These are phyloP conservation scores for Tetrastigma voinierianum DNA, from an alignment of 164 flowering plant genomes.

Conservation along the genomic window DNA sequence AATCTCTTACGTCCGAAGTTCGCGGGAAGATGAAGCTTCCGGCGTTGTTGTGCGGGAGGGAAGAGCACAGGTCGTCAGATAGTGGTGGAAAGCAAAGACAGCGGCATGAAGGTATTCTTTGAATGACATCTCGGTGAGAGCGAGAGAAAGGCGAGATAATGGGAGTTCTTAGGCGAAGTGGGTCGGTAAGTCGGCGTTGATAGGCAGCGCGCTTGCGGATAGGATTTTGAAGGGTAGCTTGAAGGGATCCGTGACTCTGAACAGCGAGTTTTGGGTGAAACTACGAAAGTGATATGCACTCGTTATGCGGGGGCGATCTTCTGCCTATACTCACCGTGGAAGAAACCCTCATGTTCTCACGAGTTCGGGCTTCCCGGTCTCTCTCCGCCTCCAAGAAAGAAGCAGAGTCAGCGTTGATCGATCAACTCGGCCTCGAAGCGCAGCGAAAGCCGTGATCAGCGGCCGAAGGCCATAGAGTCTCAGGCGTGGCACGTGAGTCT, in stretches of 20 bases:
- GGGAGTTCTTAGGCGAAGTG: conserved; percentile 88
- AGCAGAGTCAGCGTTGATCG: conserved; percentile 75
- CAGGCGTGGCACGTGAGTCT: conserved; percentile 88
- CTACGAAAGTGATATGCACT: conserved; percentile 63
- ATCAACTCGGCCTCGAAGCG: conserved; percentile 70
- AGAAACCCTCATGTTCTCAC: conserved; percentile 88
- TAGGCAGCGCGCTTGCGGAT: conserved; percentile 84
- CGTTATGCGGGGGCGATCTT: conserved; percentile 93
- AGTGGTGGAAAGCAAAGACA: not conserved
- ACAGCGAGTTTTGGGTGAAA: conserved; percentile 59
- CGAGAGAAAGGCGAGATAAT: conserved; percentile 81
- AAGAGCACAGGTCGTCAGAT: not conserved
- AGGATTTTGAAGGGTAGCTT: conserved; percentile 71
- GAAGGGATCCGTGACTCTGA: conserved; percentile 56
- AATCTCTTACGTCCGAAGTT: conserved; percentile 56
- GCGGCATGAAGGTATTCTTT: conserved; percentile 42
- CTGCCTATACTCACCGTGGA: conserved; percentile 90
- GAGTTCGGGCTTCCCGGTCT: conserved; percentile 77
- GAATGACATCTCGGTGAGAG: conserved; percentile 72
- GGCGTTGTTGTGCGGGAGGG: not conserved
- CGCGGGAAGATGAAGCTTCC: conserved; percentile 31
- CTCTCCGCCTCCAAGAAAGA: conserved; percentile 62
- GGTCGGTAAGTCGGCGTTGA: conserved; percentile 90
- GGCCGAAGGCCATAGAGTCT: conserved; percentile 90
- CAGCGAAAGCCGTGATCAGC: conserved; percentile 80